These are phyloP conservation scores for Pharnaceum exiguum DNA, from an alignment of 148 eudicot species.

Conservation along the genomic window DNA sequence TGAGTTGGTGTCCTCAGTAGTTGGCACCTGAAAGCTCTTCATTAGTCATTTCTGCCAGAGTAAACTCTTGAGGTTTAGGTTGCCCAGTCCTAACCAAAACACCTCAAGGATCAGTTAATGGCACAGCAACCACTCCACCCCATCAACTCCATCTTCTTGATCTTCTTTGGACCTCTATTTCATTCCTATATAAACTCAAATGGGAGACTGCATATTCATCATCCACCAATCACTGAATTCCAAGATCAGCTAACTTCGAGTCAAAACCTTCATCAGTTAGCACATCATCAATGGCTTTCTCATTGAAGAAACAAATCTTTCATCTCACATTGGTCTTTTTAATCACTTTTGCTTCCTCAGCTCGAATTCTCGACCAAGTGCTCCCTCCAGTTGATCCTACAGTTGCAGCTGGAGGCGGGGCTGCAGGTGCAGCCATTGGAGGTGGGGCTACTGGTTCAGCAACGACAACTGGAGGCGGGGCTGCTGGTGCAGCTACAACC, in stretches of 20 bases:
- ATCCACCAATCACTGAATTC: constrained; percentile 6
- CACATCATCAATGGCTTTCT: constrained; percentile 16
- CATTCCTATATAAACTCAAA: constrained; percentile 22
- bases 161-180: not conserved
- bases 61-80: constrained; percentile 23
- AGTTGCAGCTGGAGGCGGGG: not conserved
- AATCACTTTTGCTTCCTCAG: constrained; percentile 32
- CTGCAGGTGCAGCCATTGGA: not conserved
- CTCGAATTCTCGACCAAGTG: constrained; percentile 46
- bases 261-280: constrained; percentile 15
- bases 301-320: constrained; percentile 27
- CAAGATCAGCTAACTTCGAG: not conserved
- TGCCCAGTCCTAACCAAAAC: constrained; percentile 43
- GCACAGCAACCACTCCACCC: constrained; percentile 44
- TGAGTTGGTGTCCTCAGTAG: constrained; percentile 13
- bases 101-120: constrained; percentile 21
- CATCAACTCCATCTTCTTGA: constrained; percentile 42
- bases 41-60: not conserved
- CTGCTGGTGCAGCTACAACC: not conserved
- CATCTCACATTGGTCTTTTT: constrained; percentile 30
- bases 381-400: constrained; percentile 15
- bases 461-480: constrained; percentile 8
- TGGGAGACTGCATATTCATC: constrained; percentile 11
- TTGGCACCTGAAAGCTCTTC: constrained; percentile 6
- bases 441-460: constrained; percentile 10